Percentiles rank a stretch among this genome's conserved stretches.
Conservation (phyloP, 306 rosid species). For the Vachellia pachyceras region DNA sequence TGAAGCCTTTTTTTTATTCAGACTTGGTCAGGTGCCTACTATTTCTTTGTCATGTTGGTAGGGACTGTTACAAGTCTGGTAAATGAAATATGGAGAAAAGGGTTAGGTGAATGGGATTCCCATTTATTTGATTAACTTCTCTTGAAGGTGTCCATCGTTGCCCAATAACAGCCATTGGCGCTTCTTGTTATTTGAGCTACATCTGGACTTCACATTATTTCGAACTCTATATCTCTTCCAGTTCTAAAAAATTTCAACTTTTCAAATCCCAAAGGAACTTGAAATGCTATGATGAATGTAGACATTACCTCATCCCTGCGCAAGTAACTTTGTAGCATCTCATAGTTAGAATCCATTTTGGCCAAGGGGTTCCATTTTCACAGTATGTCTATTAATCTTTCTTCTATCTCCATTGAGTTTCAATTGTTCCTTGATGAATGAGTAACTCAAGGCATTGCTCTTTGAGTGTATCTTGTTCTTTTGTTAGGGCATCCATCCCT, state of each 20-base stretch:
- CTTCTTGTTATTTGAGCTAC: constrained; percentile 49
- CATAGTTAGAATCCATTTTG: too few species aligned
- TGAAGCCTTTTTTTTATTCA: neutral
- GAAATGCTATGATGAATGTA: neutral
- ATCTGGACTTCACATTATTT: constrained; percentile 43
- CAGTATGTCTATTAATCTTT: too few species aligned
- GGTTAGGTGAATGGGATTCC: constrained; percentile 43
- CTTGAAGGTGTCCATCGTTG: constrained; percentile 49
- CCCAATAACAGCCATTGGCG: constrained; percentile 31
- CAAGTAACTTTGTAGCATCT: too few species aligned
- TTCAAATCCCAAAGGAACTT: neutral
- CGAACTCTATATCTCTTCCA: neutral
- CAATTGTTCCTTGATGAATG: too few species aligned
- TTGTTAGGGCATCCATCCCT: constrained; percentile 62
- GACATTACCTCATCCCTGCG: too few species aligned
- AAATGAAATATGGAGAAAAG: constrained; percentile 33
- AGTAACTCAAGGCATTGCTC: too few species aligned
- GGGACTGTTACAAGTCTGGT: constrained; percentile 47
- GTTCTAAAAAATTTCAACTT: neutral
- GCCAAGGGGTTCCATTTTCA: too few species aligned
- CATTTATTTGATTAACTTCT: constrained; percentile 33
- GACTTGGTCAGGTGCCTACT: constrained; percentile 46
- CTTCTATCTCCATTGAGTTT: too few species aligned
- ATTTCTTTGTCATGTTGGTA: neutral
- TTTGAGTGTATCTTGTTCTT: too few species aligned